Evolutionary conservation across 2,329 filamentous ascomycete genomes (phyloP), one percentile per base, ranked within the genome.

Genomic region (Fusarium vanettenii): DNA sequence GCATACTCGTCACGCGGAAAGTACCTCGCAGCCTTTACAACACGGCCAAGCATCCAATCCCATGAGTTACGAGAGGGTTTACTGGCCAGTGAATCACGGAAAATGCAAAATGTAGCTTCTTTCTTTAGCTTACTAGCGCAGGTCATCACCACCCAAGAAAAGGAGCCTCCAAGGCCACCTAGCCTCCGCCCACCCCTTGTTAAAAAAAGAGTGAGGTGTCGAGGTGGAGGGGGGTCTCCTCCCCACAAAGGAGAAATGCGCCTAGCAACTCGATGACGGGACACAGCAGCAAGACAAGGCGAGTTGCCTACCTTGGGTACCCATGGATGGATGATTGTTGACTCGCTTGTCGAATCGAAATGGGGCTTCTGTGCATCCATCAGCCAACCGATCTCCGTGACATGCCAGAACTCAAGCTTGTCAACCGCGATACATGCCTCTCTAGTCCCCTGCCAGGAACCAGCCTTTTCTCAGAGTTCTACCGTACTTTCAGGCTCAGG

Each of bases 161-260:
- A 60, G 37, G 33, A 55, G 41, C 62, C 64, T 56, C 64, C 55
- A 39, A 37, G 11, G 31, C 31, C 31, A 33, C 35, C 39, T 41
- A 61, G 39, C 60, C 60, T 25, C 67, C 57, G 39, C 62, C 52
- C 25, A n/a, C 39, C 39, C 39, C 39, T 43, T 43, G 39, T 43
- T 31, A 10, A 20, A 43, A 43, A 43, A 43, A 43, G 39, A 43
- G 35, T 37, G 35, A 37, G 35, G 35, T 37, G 39, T 41, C 39
- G 10, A 20, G n/a, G 39, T 43, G 39, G 39, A 43, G 39, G n/a
- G 39, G 35, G 35, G 35, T 37, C 14, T 31, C 71, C 71, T 72
- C 72, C 68, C 69, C 66, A 75, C 60, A 62, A 66, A 66, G 69
- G 67, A 72, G 61, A 74, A 72, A 62, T 72, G 65, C 72, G 69